phyloP scores from a whole-genome alignment of 176 grass and related monocot species.

The Melocanna baccifera region DNA sequence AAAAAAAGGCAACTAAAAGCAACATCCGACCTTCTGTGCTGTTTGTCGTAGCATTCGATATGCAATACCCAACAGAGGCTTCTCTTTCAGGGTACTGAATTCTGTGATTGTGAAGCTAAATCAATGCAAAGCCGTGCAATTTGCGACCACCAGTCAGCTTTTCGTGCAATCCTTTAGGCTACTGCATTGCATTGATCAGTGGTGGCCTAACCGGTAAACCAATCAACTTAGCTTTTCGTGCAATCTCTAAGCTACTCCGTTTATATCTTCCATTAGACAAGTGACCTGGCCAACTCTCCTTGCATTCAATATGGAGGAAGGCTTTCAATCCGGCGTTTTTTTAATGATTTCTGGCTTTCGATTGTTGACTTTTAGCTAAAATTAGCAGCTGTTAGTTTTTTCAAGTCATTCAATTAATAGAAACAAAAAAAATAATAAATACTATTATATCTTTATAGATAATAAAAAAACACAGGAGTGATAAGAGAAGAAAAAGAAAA shows the following conservation, averaged over 20 bases:
- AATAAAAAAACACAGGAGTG: background rate
- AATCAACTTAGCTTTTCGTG: background rate
- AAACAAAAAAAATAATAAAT: no score
- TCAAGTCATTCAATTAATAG: no score
- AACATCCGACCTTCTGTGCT: background rate
- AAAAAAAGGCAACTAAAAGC: background rate
- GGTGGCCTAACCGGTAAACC: background rate
- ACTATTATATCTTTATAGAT: no score
- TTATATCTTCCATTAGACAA: background rate
- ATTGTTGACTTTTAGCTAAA: no score
- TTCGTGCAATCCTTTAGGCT: background rate
- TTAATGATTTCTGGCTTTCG: no score
- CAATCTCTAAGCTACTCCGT: background rate
- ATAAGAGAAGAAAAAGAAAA: background rate
- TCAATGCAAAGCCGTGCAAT: background rate
- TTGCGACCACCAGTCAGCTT: background rate
- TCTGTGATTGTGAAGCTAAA: background rate
- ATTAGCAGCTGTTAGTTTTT: no score
- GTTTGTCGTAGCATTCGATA: background rate
- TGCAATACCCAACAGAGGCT: background rate
- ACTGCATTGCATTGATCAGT: no score
- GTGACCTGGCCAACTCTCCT: background rate
- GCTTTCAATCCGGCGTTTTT: no score
- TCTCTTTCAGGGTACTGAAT: background rate
- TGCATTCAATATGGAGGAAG: background rate